A percentile compares a stretch with the other conserved stretches of the same genome.
Conservation (phyloP, 306 rosid genomes). For the Glycine latifolia region DNA sequence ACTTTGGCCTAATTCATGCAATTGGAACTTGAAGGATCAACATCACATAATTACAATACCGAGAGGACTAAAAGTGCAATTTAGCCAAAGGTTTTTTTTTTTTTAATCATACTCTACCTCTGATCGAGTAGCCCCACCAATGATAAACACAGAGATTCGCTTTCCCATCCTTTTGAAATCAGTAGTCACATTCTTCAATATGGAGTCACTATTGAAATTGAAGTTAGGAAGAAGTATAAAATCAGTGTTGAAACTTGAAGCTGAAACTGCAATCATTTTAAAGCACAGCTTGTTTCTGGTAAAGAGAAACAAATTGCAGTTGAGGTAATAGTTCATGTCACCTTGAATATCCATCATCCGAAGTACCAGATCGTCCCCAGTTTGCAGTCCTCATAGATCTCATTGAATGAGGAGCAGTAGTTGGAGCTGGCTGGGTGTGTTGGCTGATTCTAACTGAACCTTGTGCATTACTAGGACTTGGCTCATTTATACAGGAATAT, state of each 20-base stretch:
- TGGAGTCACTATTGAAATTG: slow-evolving; percentile 66
- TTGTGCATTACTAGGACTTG: slow-evolving; percentile 39
- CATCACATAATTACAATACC: too few relatives aligned
- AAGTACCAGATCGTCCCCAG: slow-evolving; percentile 70
- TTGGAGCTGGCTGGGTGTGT: slow-evolving; percentile 47
- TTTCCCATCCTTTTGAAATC: slow-evolving; percentile 86
- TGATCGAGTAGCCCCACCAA: slow-evolving; percentile 97
- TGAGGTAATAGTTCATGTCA: slow-evolving; percentile 41
- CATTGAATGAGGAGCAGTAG: slow-evolving; percentile 68
- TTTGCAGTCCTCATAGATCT: slow-evolving; percentile 93
- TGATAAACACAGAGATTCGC: slow-evolving; percentile 79
- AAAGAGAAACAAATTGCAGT: slow-evolving; percentile 1
- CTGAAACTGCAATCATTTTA: slow-evolving; percentile 9
- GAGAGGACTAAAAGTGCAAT: too few relatives aligned
- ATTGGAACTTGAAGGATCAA: too few relatives aligned
- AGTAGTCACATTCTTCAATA: slow-evolving; percentile 56
- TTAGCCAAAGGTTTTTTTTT: neutral
- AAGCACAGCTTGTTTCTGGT: slow-evolving; percentile 7
- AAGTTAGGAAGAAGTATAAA: slow-evolving; percentile 34
- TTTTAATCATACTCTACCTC: slow-evolving; percentile 65
- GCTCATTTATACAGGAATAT: slow-evolving; percentile 76
- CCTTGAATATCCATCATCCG: slow-evolving; percentile 95
- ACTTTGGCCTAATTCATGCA: too few relatives aligned
- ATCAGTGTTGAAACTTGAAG: neutral
- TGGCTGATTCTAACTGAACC: slow-evolving; percentile 45